Base-by-base conservation (phyloP, 2,329 filamentous ascomycete genomes). In the Juglanconis oblonga region DNA sequence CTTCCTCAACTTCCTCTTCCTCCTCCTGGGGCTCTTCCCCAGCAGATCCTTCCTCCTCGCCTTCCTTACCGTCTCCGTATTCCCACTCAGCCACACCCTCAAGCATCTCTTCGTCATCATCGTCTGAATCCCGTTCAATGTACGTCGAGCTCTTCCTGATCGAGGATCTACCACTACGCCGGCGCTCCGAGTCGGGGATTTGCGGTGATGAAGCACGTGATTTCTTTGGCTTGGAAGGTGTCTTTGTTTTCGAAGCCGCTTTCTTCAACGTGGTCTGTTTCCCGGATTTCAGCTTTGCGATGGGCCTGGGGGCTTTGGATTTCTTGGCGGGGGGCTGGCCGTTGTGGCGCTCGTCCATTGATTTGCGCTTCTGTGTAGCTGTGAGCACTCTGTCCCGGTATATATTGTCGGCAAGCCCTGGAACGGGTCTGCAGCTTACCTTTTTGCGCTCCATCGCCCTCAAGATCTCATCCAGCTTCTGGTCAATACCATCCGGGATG, bases 401-500 rank as follows among this genome's bases (percentile, higher is more conserved):
- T 4, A 7, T 2, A 24, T 24, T 24, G 2, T 24, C 4, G 1
- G n/a, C 31, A 5, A 4, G 2, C 7, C 9, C 3, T n/a, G 8
- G 14, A 3, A 7, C n/a, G 24, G n/a, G 4, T 8, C 6, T 24
- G 50, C 4, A 42, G 66, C 74, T 55, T 74, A 84, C 83, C 79
- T 88, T 92, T 72, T 96, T 87, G 67, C 87, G 87, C 61, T 97
- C 91, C 50, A 92, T 69, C 0, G 78, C 77, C 68, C 80, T 79
- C 32, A 89, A 70, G 40, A 87, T 73, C 24, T 87, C 85, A 66
- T 97, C 93, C 33, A 98, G 79, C 57, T 84, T 81, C 61, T 93
- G 89, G 45, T 91, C 89, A 17, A 91, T 74, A 31, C 88, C 89
- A 13, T 92, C 88, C 1, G 91, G 88, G 10, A 97, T 82, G 71